phyloP scores from a whole-genome alignment of 306 rosid genomes.

The Vicia sativa region DNA sequence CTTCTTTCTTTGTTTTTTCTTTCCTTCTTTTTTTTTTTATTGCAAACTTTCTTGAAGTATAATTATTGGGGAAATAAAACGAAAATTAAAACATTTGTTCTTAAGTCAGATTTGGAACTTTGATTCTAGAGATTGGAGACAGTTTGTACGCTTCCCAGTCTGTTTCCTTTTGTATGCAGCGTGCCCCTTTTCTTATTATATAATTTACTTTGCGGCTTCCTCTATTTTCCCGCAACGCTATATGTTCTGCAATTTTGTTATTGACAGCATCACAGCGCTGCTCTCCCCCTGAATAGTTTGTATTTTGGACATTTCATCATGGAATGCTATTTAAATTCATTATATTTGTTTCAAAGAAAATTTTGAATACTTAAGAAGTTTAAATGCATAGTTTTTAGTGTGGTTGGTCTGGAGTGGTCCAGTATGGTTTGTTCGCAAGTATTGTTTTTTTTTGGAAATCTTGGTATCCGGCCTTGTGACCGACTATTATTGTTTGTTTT shows the following conservation, averaged over 20 bases:
- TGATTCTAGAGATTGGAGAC: not conserved
- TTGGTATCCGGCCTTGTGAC: no score
- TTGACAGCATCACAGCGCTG: not conserved
- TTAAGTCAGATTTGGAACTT: conserved; percentile 13
- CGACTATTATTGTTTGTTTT: not conserved
- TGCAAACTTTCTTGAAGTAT: not conserved
- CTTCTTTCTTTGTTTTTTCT: conserved; percentile 1
- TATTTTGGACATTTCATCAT: conserved; percentile 4
- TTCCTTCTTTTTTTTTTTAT: not conserved
- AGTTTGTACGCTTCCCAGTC: not conserved
- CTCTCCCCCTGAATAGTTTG: conserved; percentile 11
- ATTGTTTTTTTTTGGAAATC: no score
- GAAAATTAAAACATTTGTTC: not conserved
- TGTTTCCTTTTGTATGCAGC: not conserved
- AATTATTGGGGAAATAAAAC: not conserved
- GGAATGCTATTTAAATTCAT: conserved; percentile 15
- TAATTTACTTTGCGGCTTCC: not conserved
- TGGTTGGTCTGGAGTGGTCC: not conserved
- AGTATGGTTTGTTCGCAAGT: not conserved
- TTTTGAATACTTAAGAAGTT: conserved; percentile 1
- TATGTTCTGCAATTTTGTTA: not conserved
- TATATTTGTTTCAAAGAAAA: conserved; percentile 7
- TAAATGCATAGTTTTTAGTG: not conserved
- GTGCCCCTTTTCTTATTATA: no score
- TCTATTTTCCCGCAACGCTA: not conserved